A percentile compares a stretch with the other conserved stretches of the same genome.
phyloP scores from a whole-genome alignment of 768 basidiomycete species.

The Termitomyces sp. region DNA sequence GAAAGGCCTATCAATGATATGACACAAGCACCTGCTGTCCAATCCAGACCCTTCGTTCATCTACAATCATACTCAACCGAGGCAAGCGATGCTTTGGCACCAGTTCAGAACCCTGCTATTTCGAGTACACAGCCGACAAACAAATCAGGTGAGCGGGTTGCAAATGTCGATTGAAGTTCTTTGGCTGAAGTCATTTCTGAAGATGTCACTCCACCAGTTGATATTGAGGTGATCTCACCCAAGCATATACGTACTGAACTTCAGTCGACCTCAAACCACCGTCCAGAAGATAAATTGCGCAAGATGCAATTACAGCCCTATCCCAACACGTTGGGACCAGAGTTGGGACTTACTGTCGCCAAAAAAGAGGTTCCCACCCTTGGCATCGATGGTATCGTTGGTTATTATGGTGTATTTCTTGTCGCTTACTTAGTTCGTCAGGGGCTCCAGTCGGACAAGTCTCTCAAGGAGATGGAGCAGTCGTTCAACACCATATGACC shows the following conservation, averaged over 20 bases:
- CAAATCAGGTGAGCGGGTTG: not conserved
- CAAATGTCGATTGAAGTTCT: not conserved
- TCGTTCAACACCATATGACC: not conserved
- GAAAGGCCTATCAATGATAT: slow-evolving; percentile 3
- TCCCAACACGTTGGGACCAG: not conserved
- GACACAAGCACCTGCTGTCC: not conserved
- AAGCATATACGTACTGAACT: not conserved
- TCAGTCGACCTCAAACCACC: not conserved
- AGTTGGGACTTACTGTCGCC: not conserved
- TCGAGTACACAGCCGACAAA: not conserved
- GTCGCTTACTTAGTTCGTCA: not conserved
- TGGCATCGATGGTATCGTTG: not conserved
- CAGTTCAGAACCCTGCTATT: not conserved
- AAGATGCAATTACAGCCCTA: not conserved
- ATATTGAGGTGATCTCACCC: not conserved
- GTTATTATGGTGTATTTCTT: not conserved
- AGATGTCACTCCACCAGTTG: not conserved
- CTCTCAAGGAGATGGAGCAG: not conserved
- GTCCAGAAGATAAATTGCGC: not conserved
- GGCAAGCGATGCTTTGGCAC: not conserved
- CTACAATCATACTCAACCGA: not conserved
- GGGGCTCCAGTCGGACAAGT: not conserved
- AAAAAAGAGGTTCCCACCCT: not conserved
- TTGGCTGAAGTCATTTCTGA: not conserved
- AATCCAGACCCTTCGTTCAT: not conserved